Percentiles rank a stretch among this genome's conserved stretches.
Conservation (phyloP, 768 basidiomycete species). For the Tylopilus plumbeoviolaceoides region DNA sequence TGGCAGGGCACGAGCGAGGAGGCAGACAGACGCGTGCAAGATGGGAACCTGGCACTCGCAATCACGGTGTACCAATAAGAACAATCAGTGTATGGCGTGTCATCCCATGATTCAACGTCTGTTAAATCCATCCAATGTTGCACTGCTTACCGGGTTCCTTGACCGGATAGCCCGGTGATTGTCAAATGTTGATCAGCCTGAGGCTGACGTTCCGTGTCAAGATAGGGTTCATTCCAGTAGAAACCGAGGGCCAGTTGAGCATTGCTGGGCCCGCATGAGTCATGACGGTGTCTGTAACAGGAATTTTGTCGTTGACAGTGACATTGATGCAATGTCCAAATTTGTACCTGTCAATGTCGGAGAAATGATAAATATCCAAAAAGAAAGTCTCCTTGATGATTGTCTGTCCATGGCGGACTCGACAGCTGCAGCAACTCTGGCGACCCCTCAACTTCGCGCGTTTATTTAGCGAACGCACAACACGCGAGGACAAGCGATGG, state of each 20-base stretch:
- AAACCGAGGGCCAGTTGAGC: too few relatives aligned
- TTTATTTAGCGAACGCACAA: conserved; percentile 5
- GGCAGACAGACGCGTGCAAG: not conserved
- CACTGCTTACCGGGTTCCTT: not conserved
- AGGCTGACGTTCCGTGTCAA: too few relatives aligned
- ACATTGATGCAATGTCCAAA: too few relatives aligned
- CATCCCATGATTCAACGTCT: not conserved
- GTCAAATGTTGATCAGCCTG: too few relatives aligned
- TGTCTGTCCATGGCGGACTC: conserved; percentile 13
- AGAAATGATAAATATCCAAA: conserved; percentile 4
- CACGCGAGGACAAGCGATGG: conserved; percentile 45
- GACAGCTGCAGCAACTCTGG: conserved; percentile 16
- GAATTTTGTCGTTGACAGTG: too few relatives aligned
- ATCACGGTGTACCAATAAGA: not conserved
- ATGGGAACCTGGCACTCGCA: not conserved
- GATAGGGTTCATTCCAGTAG: too few relatives aligned
- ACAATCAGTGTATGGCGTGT: not conserved
- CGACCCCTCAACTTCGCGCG: not conserved
- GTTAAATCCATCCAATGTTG: not conserved
- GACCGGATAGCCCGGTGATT: too few relatives aligned
- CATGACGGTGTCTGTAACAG: too few relatives aligned
- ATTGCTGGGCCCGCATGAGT: too few relatives aligned
- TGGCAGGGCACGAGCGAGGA: not conserved
- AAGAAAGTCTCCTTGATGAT: conserved; percentile 22
- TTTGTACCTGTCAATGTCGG: too few relatives aligned